Evolutionary conservation across 108 stramenopile species (phyloP).

Genomic region (Mediolabrus comicus): DNA sequence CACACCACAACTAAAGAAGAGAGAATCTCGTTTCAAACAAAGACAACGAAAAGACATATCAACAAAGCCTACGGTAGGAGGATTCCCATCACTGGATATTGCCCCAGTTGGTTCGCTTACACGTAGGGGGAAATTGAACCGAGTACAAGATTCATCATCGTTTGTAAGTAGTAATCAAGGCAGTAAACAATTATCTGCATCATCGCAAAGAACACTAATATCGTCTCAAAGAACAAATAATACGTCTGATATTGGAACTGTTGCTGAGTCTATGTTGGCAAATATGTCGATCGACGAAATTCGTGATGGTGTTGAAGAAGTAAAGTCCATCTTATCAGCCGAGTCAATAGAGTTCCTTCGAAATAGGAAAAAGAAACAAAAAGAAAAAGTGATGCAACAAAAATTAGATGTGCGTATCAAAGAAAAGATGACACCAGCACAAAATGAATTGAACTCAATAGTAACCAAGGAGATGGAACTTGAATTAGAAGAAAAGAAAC

Average conservation of each 20-base stretch:
- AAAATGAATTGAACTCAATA: neutral
- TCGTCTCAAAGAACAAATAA: neutral
- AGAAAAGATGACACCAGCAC: neutral
- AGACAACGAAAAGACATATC: conserved; percentile 15
- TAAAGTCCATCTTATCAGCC: conserved; percentile 62
- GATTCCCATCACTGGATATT: conserved; percentile 46
- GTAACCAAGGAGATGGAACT: conserved; percentile 7
- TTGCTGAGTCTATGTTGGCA: conserved; percentile 59
- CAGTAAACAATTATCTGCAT: neutral
- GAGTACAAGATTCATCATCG: conserved; percentile 4
- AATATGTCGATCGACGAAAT: conserved; percentile 76
- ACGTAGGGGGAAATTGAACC: conserved; percentile 19
- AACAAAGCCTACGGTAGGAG: conserved; percentile 30
- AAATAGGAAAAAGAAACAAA: conserved; percentile 38
- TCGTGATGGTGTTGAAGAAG: conserved; percentile 52
- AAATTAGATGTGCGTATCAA: neutral
- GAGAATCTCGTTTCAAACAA: conserved; percentile 43
- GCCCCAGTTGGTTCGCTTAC: conserved; percentile 46
- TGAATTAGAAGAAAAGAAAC: conserved; percentile 31
- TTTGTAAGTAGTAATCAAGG: neutral
- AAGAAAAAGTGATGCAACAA: conserved; percentile 15
- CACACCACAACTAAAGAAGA: conserved; percentile 6
- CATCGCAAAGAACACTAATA: neutral
- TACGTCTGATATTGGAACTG: conserved; percentile 8
- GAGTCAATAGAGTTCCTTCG: conserved; percentile 66